These are phyloP conservation scores for Sporothrix brunneoviolacea DNA, from an alignment of 2,329 filamentous ascomycete species.

Conservation along the genomic window DNA sequence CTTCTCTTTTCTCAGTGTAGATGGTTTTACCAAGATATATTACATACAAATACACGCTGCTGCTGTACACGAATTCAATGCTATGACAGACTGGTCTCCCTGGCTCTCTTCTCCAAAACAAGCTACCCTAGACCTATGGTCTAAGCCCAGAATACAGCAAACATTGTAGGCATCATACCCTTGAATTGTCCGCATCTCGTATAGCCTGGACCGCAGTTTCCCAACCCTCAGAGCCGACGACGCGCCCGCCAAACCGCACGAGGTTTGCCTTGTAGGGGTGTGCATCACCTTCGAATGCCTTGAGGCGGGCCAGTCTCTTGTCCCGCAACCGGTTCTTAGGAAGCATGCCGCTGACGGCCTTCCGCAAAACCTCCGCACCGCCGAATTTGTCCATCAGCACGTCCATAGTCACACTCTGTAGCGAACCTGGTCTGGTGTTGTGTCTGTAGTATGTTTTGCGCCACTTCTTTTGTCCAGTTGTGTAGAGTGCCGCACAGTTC, in stretches of 20 bases:
- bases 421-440: slow-evolving; percentile 78
- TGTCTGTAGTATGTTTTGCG: slow-evolving; percentile 97
- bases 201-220: slow-evolving; percentile 44
- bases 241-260: slow-evolving; percentile 59
- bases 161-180: slow-evolving; percentile 41
- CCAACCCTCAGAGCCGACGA: slow-evolving; percentile 49
- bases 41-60: too few species aligned
- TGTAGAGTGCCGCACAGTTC: slow-evolving; percentile 77
- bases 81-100: too few species aligned
- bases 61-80: too few species aligned
- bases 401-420: slow-evolving; percentile 91
- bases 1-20: too few species aligned
- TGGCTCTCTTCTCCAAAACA: too few species aligned
- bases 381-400: slow-evolving; percentile 90
- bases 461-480: slow-evolving; percentile 84
- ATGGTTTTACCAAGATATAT: too few species aligned
- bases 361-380: slow-evolving; percentile 81
- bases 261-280: slow-evolving; percentile 92
- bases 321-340: slow-evolving; percentile 93
- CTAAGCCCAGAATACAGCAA: not conserved
- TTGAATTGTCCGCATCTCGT: slow-evolving; percentile 41
- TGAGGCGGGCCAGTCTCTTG: slow-evolving; percentile 77
- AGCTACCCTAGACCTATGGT: too few species aligned
- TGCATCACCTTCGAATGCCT: slow-evolving; percentile 87
- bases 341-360: slow-evolving; percentile 93